Percentiles rank a stretch among this genome's conserved stretches.
Conservation (phyloP, 768 basidiomycete genomes). For the Amanita pseudoporphyria region DNA sequence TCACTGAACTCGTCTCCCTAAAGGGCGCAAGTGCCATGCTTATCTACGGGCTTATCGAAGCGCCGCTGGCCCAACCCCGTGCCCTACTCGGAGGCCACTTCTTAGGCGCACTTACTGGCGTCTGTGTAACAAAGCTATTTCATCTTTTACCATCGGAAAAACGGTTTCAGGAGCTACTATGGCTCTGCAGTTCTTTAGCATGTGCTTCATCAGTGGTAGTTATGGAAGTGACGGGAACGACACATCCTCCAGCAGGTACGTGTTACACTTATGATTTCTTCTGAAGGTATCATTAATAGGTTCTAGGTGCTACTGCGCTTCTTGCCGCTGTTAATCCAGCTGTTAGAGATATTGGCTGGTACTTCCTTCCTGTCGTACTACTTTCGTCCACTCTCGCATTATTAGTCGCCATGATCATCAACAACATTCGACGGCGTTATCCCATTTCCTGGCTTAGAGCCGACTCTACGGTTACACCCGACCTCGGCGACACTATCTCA, state of each 20-base stretch:
- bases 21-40: constrained; percentile 47
- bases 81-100: constrained; percentile 43
- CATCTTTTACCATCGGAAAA: constrained; percentile 31
- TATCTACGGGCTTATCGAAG: constrained; percentile 43
- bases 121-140: constrained; percentile 44
- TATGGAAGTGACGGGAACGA: constrained; percentile 44
- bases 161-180: constrained; percentile 32
- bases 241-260: constrained; percentile 45
- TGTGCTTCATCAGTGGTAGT: constrained; percentile 31
- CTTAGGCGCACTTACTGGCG: constrained; percentile 36
- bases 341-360: constrained; percentile 38
- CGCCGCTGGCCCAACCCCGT: constrained; percentile 44
- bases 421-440: constrained; percentile 44
- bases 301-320: constrained; percentile 39
- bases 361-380: constrained; percentile 42
- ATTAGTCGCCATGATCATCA: constrained; percentile 32
- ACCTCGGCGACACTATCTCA: constrained; percentile 5
- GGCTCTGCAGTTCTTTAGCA: constrained; percentile 41
- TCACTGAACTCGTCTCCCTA: neutral
- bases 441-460: constrained; percentile 33
- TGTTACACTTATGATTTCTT: neutral
- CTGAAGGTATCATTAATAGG: neutral
- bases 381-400: constrained; percentile 36
- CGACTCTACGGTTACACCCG: too few species aligned
- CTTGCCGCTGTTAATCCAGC: constrained; percentile 35